Conservation (phyloP, 1,284 basidiomycete species). For the Lignosus rhinocerotis region DNA sequence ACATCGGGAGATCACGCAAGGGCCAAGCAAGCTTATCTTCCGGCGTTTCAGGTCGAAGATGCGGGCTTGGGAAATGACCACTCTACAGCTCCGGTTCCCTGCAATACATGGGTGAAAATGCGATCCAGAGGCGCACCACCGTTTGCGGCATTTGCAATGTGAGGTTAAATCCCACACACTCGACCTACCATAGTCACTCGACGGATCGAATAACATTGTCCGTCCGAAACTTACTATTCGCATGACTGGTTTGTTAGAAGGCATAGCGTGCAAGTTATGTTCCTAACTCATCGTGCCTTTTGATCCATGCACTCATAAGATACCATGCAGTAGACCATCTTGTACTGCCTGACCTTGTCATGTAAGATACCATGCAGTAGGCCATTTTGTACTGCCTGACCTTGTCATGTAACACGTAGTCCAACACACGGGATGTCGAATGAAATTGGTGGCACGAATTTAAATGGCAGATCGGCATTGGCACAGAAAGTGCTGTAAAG, state of each 20-base stretch:
- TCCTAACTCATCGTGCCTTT: constrained; percentile 11
- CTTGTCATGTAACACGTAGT: neutral
- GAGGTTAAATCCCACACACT: constrained; percentile 2
- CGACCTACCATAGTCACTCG: neutral
- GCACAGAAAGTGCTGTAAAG: constrained; percentile 26
- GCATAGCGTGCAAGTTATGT: constrained; percentile 16
- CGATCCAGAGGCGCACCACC: constrained; percentile 28
- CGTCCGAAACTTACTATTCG: constrained; percentile 7
- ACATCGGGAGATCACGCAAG: constrained; percentile 28
- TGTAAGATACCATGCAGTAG: constrained; percentile 4
- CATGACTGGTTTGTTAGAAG: constrained; percentile 5
- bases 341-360: constrained; percentile 22
- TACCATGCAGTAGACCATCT: constrained; percentile 6
- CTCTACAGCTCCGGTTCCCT: constrained; percentile 31
- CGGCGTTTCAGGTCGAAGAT: constrained; percentile 34
- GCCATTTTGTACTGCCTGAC: neutral
- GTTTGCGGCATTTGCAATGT: constrained; percentile 33
- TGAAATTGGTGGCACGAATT: too few relatives aligned
- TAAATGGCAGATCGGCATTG: constrained; percentile 29
- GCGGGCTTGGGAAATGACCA: constrained; percentile 18
- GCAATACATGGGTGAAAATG: constrained; percentile 35
- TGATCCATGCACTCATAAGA: neutral
- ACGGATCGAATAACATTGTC: neutral
- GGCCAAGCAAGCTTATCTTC: constrained; percentile 32
- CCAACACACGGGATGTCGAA: too few relatives aligned